These are phyloP conservation scores for Phytophthora vignae DNA, from an alignment of 352 stramenopile genomes.

Conservation along the genomic window DNA sequence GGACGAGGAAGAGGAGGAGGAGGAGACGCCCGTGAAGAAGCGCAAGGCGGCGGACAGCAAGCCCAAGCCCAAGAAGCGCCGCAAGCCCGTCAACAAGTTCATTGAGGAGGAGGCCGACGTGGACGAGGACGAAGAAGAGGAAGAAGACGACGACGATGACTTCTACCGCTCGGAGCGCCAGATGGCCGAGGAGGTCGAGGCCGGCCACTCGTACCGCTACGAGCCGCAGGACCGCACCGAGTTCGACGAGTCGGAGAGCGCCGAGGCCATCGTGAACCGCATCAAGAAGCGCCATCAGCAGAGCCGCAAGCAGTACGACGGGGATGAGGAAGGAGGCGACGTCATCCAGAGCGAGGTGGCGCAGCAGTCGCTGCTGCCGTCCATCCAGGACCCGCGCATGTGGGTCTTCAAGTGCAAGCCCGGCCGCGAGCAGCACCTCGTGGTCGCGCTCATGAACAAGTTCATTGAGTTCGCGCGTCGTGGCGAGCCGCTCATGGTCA, in stretches of 20 bases:
- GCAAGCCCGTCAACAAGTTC: constrained; percentile 89
- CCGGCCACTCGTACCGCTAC: constrained; percentile 71
- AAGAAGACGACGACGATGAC: constrained; percentile 86
- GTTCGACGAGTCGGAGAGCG: constrained; percentile 83
- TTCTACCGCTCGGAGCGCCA: constrained; percentile 82
- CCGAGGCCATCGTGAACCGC: constrained; percentile 87
- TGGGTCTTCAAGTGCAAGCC: constrained; percentile 94
- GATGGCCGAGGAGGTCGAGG: constrained; percentile 81
- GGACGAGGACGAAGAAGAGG: constrained; percentile 88
- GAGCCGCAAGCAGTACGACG: constrained; percentile 85
- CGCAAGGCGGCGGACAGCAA: constrained; percentile 73
- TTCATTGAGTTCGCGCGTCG: constrained; percentile 86
- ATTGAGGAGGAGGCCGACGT: constrained; percentile 91
- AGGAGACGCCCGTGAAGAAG: constrained; percentile 76
- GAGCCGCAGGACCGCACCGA: constrained; percentile 76
- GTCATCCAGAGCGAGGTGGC: constrained; percentile 88
- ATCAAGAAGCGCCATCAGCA: constrained; percentile 92
- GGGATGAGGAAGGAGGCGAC: constrained; percentile 85
- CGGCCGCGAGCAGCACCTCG: constrained; percentile 86
- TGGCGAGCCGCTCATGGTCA: constrained; percentile 86
- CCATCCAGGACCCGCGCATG: constrained; percentile 90
- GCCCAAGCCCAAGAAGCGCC: constrained; percentile 86
- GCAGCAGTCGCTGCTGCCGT: constrained; percentile 88
- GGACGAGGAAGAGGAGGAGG: constrained; percentile 65
- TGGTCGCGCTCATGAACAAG: constrained; percentile 92